Conservation (phyloP, 1,284 basidiomycete species). For the Omphalotus olearius region DNA sequence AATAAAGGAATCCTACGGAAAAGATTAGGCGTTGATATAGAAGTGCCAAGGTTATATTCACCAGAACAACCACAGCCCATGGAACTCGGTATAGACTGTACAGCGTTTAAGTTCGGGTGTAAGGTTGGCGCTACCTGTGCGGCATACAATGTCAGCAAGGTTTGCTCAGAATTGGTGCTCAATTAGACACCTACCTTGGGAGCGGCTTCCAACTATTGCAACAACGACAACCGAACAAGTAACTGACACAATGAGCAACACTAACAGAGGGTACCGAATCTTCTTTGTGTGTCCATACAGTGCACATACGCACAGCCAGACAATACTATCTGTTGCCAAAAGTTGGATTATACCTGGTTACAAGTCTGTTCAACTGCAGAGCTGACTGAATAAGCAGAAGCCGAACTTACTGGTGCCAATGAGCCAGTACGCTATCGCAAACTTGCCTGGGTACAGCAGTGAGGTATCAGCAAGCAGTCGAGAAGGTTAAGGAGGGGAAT, state of each 20-base stretch:
- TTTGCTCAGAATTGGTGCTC: no score
- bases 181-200: not conserved
- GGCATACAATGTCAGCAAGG: not conserved
- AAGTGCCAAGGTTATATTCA: no score
- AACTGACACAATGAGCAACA: not conserved
- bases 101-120: conserved; percentile 1
- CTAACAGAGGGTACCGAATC: conserved; percentile 3
- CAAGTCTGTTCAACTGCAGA: no score
- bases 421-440: conserved; percentile 6
- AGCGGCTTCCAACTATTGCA: conserved; percentile 1
- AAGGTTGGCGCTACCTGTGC: not conserved
- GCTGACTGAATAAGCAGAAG: not conserved
- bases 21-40: not conserved
- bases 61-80: conserved; percentile 8
- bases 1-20: conserved; percentile 3
- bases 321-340: conserved; percentile 6
- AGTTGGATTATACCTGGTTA: conserved; percentile 6
- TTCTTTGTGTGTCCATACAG: conserved; percentile 1
- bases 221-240: not conserved
- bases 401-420: conserved; percentile 3
- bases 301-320: conserved; percentile 10
- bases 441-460: not conserved
- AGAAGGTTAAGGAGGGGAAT: not conserved
- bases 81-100: not conserved
- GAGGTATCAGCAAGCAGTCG: not conserved